phyloP scores from a whole-genome alignment of 2,329 filamentous ascomycete genomes.

The Aspergillus quadrilineatus region DNA sequence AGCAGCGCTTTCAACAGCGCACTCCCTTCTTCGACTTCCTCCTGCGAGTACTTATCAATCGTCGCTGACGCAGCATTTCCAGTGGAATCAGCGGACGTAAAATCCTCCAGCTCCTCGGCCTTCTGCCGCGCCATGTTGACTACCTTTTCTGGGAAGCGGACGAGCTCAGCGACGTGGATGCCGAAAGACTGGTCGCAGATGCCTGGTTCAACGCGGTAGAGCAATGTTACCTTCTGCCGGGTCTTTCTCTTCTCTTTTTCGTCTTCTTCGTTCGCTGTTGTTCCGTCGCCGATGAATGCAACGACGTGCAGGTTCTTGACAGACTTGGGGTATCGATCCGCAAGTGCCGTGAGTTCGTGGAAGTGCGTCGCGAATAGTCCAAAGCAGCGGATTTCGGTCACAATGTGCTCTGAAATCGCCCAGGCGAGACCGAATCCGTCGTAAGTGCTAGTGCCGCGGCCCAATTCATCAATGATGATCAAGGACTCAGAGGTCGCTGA shows the following conservation, averaged over 20 bases:
- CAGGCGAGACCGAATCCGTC: constrained; percentile 98
- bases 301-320: constrained; percentile 95
- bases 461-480: constrained; percentile 98
- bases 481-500: constrained; percentile 91
- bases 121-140: constrained; percentile 99
- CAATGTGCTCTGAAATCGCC: constrained; percentile 97
- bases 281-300: constrained; percentile 72
- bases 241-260: constrained; percentile 48
- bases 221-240: constrained; percentile 79
- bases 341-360: constrained; percentile 91
- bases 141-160: constrained; percentile 94
- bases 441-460: constrained; percentile 94
- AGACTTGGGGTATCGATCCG: constrained; percentile 74
- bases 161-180: constrained; percentile 95
- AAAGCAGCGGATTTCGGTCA: constrained; percentile 91
- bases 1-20: constrained; percentile 79
- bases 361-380: constrained; percentile 97
- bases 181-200: constrained; percentile 97
- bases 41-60: constrained; percentile 63
- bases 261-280: constrained; percentile 46
- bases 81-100: constrained; percentile 51
- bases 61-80: constrained; percentile 41
- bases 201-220: constrained; percentile 95
- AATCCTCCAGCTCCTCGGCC: constrained; percentile 96
- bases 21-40: constrained; percentile 88